Base-by-base conservation (phyloP, 176 grass and related monocot genomes). In the Oryza meridionalis region DNA sequence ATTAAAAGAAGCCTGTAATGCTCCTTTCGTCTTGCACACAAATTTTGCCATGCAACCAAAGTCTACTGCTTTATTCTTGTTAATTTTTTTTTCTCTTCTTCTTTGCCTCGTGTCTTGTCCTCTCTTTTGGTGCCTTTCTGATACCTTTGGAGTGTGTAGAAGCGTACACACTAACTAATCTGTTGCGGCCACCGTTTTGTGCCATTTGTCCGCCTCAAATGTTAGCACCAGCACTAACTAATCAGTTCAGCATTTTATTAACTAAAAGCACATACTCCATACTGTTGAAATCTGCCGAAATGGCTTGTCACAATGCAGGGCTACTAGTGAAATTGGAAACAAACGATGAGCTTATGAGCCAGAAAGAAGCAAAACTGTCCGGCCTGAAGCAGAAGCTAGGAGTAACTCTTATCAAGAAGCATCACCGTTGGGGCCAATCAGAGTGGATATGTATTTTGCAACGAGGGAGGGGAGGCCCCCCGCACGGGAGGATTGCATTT, bases 21-120 rank as follows among this genome's bases (percentile, higher is more conserved):
- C 37, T 37, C 10, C 79, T 32, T 77, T 82, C 51, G 0, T 5
- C 17, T 55, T 64, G 15, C 73, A 51, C 65, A 27, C 19, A 87
- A 24, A 24, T 62, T 62, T 51, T 32, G 45, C 84, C 84, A 80
- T 42, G 58, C 43, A 33, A 24, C 58, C 70, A 86, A 86, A 77
- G 63, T 68, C 1, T 58, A 38, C 15, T 5, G 72, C 78, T 82
- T 82, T 76, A 55, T 82, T 64, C 71, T 26, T 21, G 33, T 55
- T 29, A 46, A 46, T 31, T 35, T 37, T 37, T 37, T 37, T 26
- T 71, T 14, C 0, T 3, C 11, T 9, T 3, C 21, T 0, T 9
- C 55, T 61, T 61, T 61, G 7, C 40, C n/a, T 76, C 16, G 26
- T 47, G 53, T 29, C 50, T 44, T 13, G 53, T 55, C 59, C 72